Evolutionary conservation across 345 rosid genomes (phyloP).

Genomic region (Theobroma cacao): DNA sequence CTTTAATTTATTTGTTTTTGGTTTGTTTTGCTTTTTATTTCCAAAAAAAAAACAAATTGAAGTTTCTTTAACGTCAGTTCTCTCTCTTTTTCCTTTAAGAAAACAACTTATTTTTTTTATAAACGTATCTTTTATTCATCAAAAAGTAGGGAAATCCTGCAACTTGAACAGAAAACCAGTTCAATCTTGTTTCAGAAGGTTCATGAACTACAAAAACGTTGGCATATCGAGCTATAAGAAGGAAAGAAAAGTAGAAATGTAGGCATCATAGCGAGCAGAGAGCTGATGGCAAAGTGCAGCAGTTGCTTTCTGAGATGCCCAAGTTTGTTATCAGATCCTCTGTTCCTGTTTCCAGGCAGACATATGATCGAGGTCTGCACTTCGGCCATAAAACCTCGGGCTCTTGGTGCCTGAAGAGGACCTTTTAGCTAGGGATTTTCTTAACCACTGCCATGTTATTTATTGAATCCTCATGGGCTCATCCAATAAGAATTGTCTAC

Average conservation of each 20-base stretch:
- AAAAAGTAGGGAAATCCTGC: too few relatives aligned
- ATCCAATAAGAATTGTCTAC: not conserved
- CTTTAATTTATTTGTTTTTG: too few relatives aligned
- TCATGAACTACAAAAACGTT: too few relatives aligned
- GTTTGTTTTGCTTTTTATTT: too few relatives aligned
- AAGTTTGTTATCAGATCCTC: conserved; percentile 15
- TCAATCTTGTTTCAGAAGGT: too few relatives aligned
- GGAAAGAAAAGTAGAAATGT: not conserved
- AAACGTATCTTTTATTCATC: too few relatives aligned
- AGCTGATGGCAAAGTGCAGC: conserved; percentile 8
- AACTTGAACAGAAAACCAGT: too few relatives aligned
- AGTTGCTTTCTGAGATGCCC: conserved; percentile 25
- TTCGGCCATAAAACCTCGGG: not conserved
- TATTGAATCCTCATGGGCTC: not conserved
- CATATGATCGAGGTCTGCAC: not conserved
- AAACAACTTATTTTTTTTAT: too few relatives aligned
- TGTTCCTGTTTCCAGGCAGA: not conserved
- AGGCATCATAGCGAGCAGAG: conserved; percentile 26
- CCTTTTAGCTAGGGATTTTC: not conserved
- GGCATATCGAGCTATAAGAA: too few relatives aligned
- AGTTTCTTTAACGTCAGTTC: too few relatives aligned
- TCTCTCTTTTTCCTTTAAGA: too few relatives aligned
- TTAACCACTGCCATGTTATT: not conserved
- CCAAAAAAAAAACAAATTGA: too few relatives aligned
- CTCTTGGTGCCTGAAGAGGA: not conserved